A percentile compares a stretch with the other conserved stretches of the same genome.
These are phyloP conservation scores for Citrus unshiu DNA, from an alignment of 345 rosid species.

Conservation along the genomic window DNA sequence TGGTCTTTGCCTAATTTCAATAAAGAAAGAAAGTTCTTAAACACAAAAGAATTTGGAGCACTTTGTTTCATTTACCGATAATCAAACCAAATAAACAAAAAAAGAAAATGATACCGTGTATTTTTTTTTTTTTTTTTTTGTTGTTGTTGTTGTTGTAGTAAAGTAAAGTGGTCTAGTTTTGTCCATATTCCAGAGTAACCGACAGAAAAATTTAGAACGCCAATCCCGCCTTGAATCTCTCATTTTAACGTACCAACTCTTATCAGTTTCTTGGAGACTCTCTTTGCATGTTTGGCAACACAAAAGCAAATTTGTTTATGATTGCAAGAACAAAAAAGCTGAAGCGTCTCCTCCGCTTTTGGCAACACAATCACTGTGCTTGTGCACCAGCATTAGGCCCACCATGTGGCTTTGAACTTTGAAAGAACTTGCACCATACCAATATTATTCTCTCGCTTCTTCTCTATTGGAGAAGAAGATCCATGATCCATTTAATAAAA, in stretches of 20 bases:
- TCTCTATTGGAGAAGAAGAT: not conserved
- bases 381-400: not conserved
- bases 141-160: too few species aligned
- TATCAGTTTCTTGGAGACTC: not conserved
- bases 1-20: not conserved
- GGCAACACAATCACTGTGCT: conserved; percentile 17
- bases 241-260: not conserved
- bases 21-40: not conserved
- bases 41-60: not conserved
- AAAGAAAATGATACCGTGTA: too few species aligned
- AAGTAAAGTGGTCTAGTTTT: not conserved
- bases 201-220: conserved; percentile 20
- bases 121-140: too few species aligned
- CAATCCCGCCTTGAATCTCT: conserved; percentile 29
- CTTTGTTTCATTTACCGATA: not conserved
- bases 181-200: not conserved
- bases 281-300: not conserved
- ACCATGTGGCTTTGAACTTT: not conserved
- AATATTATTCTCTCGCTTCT: not conserved
- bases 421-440: too few species aligned
- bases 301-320: conserved; percentile 2
- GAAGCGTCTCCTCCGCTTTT: conserved; percentile 20
- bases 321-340: conserved; percentile 17
- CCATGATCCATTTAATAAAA: not conserved
- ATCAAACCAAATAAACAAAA: not conserved